Conservation (phyloP, 164 flowering plant genomes). For the Hamamelis virginiana region DNA sequence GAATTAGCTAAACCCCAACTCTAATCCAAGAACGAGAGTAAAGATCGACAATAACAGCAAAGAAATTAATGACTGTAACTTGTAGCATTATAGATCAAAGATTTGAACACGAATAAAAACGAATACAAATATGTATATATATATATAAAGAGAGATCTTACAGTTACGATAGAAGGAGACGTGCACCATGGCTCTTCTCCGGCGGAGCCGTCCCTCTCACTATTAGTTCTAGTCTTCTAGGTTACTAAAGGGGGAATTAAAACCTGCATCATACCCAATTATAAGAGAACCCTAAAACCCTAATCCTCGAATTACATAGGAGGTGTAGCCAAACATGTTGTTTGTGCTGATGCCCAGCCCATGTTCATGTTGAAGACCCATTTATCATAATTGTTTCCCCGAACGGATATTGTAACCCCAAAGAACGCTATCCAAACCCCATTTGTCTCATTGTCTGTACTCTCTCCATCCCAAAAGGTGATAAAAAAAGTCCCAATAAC, state of each 20-base stretch:
- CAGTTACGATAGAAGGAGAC: conserved; percentile 43
- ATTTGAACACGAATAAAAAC: background rate
- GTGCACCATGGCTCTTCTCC: conserved; percentile 35
- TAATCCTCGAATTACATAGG: background rate
- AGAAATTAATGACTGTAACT: no score
- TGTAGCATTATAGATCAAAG: background rate
- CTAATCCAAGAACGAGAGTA: background rate
- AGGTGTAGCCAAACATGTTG: background rate
- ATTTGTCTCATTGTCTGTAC: no score
- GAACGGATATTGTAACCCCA: no score
- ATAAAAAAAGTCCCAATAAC: no score
- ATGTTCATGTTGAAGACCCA: background rate
- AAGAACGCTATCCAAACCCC: no score
- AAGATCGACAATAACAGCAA: background rate
- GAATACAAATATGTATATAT: background rate
- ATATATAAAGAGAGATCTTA: conserved; percentile 19
- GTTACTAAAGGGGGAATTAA: no score
- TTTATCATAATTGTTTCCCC: no score
- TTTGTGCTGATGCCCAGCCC: background rate
- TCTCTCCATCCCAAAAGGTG: no score
- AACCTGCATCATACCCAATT: no score
- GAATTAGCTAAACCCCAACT: background rate
- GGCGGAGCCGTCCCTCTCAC: background rate
- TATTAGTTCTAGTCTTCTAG: no score
- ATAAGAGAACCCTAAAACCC: conserved; percentile 12